A percentile compares a stretch with the other conserved stretches of the same genome.
phyloP scores from a whole-genome alignment of 345 rosid genomes.

The Lepidium didymum region DNA sequence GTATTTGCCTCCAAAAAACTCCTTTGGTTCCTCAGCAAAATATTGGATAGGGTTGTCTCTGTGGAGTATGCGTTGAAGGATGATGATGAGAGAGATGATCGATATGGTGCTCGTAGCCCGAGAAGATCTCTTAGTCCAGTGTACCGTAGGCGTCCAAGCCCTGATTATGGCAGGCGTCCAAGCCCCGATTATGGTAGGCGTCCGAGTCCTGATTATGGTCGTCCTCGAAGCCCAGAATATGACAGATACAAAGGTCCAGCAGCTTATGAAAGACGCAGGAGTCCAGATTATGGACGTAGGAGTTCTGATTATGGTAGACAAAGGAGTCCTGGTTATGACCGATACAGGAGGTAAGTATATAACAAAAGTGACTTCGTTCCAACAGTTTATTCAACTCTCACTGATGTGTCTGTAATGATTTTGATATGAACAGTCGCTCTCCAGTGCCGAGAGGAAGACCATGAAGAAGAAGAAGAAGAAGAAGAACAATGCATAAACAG shows the following conservation, averaged over 20 bases:
- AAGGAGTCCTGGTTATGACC: conserved; percentile 8
- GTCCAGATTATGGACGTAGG: conserved; percentile 43
- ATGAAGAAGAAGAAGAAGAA: conserved; percentile 1
- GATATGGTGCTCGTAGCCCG: conserved; percentile 41
- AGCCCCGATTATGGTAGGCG: conserved; percentile 43
- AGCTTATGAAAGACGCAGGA: conserved; percentile 36
- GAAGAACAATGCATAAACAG: too few relatives aligned
- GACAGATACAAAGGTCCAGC: conserved; percentile 51
- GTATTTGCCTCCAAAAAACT: background rate
- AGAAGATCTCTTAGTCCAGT: conserved; percentile 67
- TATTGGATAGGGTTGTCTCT: conserved; percentile 71
- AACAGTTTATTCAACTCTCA: background rate
- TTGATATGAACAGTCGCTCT: conserved; percentile 45
- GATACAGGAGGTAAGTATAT: conserved; percentile 9
- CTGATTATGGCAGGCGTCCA: conserved; percentile 56
- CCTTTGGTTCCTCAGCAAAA: conserved; percentile 39
- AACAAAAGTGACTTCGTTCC: background rate
- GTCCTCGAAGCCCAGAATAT: conserved; percentile 59
- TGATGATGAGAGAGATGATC: conserved; percentile 61
- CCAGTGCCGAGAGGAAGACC: conserved; percentile 60
- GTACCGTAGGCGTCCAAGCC: conserved; percentile 55
- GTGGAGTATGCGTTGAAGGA: conserved; percentile 82
- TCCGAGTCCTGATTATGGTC: conserved; percentile 60
- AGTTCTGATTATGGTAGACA: conserved; percentile 35
- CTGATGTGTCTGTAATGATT: background rate